Evolutionary conservation across 1,284 basidiomycete species (phyloP).

Genomic region (Rhodotorula glutinis): DNA sequence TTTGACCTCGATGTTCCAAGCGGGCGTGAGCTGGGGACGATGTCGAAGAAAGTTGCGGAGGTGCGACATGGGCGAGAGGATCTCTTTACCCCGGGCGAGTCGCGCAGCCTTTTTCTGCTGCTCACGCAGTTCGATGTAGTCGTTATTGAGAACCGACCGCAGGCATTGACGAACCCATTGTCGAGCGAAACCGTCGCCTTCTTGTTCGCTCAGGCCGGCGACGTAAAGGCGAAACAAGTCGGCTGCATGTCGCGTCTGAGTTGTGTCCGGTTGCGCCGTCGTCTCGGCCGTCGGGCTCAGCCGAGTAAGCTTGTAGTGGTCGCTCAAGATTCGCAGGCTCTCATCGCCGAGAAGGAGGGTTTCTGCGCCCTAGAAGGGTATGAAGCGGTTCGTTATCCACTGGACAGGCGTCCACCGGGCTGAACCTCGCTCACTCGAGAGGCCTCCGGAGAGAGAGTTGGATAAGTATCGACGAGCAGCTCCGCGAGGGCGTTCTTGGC

Average conservation of each 20-base stretch:
- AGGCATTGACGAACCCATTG: slow-evolving; percentile 22
- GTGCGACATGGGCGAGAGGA: neutral
- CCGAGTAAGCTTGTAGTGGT: slow-evolving; percentile 7
- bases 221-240: slow-evolving; percentile 17
- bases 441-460: neutral
- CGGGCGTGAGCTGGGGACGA: neutral
- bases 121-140: slow-evolving; percentile 2
- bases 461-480: slow-evolving; percentile 10
- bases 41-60: neutral
- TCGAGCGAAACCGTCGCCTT: slow-evolving; percentile 2
- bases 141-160: slow-evolving; percentile 1
- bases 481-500: slow-evolving; percentile 1
- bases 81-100: neutral
- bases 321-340: neutral
- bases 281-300: neutral
- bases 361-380: neutral
- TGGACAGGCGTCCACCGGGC: too few species aligned
- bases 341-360: neutral
- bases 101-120: neutral
- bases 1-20: slow-evolving; percentile 8
- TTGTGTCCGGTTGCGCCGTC: neutral
- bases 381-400: neutral
- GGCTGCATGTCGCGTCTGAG: neutral
- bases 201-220: slow-evolving; percentile 9
- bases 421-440: slow-evolving; percentile 1